Percentiles rank a stretch among this genome's conserved stretches.
phyloP scores from a whole-genome alignment of 108 stramenopile species.

The Nitzschia sp. region DNA sequence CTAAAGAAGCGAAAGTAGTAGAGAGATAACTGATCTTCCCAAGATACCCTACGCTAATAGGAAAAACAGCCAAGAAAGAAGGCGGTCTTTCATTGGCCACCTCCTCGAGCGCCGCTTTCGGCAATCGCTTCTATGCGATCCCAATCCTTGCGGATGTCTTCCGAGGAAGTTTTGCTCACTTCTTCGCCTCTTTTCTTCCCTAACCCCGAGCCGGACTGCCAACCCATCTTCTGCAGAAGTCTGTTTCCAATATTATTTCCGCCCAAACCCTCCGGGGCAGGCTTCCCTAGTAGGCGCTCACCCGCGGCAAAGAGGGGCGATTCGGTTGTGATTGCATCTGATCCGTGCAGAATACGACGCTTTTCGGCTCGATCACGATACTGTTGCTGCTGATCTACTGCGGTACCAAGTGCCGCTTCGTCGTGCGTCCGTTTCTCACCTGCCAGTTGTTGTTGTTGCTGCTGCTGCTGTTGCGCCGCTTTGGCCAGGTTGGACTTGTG shows the following conservation, averaged over 20 bases:
- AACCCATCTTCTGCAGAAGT: constrained; percentile 83
- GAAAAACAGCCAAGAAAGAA: too few relatives aligned
- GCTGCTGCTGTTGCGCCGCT: constrained; percentile 14
- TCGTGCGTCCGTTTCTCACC: not conserved
- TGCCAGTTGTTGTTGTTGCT: not conserved
- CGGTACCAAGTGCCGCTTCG: constrained; percentile 18
- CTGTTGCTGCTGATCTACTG: constrained; percentile 10
- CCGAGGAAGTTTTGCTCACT: not conserved
- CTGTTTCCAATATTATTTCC: constrained; percentile 69
- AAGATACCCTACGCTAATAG: too few relatives aligned
- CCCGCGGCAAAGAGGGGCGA: not conserved
- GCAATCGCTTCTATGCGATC: constrained; percentile 78
- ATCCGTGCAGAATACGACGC: constrained; percentile 45
- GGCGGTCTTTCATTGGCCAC: too few relatives aligned
- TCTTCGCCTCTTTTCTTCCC: constrained; percentile 20
- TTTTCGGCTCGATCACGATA: constrained; percentile 57
- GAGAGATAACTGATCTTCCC: too few relatives aligned
- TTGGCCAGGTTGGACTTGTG: constrained; percentile 78
- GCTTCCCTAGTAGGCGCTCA: not conserved
- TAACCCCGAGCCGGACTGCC: constrained; percentile 54
- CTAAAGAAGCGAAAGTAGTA: too few relatives aligned
- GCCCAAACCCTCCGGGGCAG: constrained; percentile 1
- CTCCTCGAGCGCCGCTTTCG: too few relatives aligned
- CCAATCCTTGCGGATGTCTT: constrained; percentile 71
- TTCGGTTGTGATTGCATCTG: not conserved